These are phyloP conservation scores for Syncephalastrum monosporum DNA, from an alignment of 371 early-diverging fungal species.

Conservation along the genomic window DNA sequence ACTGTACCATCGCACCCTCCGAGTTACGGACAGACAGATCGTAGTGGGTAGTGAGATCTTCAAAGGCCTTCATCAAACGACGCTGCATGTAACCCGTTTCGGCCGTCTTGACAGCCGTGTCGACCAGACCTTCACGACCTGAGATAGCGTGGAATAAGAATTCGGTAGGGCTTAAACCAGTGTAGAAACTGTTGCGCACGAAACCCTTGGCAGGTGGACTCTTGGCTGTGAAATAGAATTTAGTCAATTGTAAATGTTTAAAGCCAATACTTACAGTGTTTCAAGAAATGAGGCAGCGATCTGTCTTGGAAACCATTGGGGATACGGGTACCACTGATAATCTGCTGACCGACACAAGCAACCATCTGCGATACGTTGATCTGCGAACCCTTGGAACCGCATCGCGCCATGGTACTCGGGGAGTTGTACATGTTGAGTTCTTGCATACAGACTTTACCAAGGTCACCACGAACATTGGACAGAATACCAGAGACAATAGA, in stretches of 20 bases:
- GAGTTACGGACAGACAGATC: constrained; percentile 97
- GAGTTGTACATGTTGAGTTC: constrained; percentile 95
- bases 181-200: constrained; percentile 96
- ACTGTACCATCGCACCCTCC: constrained; percentile 93
- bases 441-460: constrained; percentile 93
- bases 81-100: constrained; percentile 99
- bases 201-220: constrained; percentile 97
- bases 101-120: constrained; percentile 99
- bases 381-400: constrained; percentile 97
- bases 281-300: constrained; percentile 96
- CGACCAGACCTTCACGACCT: constrained; percentile 99
- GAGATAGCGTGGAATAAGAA: constrained; percentile 99
- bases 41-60: constrained; percentile 94
- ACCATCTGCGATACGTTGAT: constrained; percentile 99
- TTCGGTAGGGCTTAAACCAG: constrained; percentile 95
- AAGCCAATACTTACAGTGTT: constrained; percentile 59
- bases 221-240: constrained; percentile 50
- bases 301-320: constrained; percentile 97
- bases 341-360: constrained; percentile 99
- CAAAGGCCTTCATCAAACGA: constrained; percentile 98
- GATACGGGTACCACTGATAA: constrained; percentile 96
- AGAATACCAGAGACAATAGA: constrained; percentile 88
- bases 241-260: neutral
- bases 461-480: constrained; percentile 93
- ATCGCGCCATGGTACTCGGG: constrained; percentile 97